phyloP scores from a whole-genome alignment of 1,139 yeast species.

The Geotrichum fermentans region DNA sequence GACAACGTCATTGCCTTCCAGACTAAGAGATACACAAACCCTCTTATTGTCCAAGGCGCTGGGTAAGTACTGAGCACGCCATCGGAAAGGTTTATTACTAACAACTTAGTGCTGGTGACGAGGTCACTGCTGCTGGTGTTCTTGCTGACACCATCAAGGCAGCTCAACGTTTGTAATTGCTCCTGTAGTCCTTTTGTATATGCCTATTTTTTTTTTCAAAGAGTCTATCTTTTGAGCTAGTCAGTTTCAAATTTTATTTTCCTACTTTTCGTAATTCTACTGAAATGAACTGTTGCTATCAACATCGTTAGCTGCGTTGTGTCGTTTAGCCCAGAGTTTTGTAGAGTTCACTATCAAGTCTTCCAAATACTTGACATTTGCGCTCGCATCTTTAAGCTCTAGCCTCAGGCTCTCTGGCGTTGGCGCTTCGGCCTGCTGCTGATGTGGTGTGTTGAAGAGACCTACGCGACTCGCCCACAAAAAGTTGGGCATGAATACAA shows the following conservation, averaged over 20 bases:
- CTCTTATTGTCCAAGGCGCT: constrained; percentile 95
- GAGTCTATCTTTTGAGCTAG: too few relatives aligned
- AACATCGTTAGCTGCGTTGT: not conserved
- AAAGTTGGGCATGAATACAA: constrained; percentile 50
- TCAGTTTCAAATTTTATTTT: too few relatives aligned
- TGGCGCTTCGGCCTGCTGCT: not conserved
- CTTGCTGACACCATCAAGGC: constrained; percentile 87
- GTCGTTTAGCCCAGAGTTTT: not conserved
- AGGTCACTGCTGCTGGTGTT: constrained; percentile 97
- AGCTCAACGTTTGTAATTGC: constrained; percentile 60
- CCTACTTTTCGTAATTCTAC: too few relatives aligned
- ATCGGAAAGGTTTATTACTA: too few relatives aligned
- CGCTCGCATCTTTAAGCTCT: not conserved
- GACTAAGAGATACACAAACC: constrained; percentile 87
- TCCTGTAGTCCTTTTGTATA: not conserved
- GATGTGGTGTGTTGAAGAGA: not conserved
- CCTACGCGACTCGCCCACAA: constrained; percentile 30
- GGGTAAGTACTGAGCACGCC: constrained; percentile 41
- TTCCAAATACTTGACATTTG: not conserved
- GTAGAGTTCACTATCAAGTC: not conserved
- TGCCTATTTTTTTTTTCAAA: not conserved
- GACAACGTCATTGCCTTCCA: constrained; percentile 92
- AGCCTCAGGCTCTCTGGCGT: not conserved
- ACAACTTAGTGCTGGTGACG: constrained; percentile 73
- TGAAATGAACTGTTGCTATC: too few relatives aligned